Conservation (phyloP, 2,329 filamentous ascomycete genomes). For the Cladorrhinum sp. region DNA sequence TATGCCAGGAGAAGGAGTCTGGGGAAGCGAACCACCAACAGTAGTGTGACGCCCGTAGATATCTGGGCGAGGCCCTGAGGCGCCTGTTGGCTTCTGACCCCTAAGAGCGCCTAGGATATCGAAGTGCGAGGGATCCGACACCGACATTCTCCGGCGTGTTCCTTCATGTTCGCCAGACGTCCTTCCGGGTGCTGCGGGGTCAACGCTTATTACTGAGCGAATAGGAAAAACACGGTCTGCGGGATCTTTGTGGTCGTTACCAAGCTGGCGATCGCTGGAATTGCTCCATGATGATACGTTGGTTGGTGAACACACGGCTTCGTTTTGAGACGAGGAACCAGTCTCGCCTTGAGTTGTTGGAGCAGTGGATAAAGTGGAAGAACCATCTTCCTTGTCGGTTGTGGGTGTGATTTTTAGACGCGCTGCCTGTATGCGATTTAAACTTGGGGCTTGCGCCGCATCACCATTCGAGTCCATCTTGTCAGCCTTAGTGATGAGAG, state of each 20-base stretch:
- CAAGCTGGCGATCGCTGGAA: conserved; percentile 41
- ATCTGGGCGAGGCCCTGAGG: not conserved
- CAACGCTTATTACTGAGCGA: conserved; percentile 72
- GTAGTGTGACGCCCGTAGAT: conserved; percentile 1
- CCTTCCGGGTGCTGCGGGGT: conserved; percentile 43
- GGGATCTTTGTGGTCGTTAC: conserved; percentile 33
- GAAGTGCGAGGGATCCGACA: conserved; percentile 13
- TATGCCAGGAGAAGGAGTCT: not conserved
- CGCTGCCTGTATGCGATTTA: not conserved
- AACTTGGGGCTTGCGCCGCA: not conserved
- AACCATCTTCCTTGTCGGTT: not conserved
- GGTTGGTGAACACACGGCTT: conserved; percentile 19
- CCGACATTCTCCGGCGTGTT: conserved; percentile 12
- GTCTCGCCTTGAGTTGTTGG: conserved; percentile 9
- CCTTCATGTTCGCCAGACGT: conserved; percentile 35
- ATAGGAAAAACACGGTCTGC: conserved; percentile 74
- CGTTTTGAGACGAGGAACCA: conserved; percentile 1
- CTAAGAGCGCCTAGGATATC: too few species aligned
- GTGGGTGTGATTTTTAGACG: not conserved
- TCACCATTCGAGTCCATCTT: not conserved
- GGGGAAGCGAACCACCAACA: not conserved
- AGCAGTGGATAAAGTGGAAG: not conserved
- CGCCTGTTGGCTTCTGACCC: not conserved
- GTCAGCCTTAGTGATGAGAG: not conserved
- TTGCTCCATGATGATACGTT: conserved; percentile 41